These are phyloP conservation scores for Volutella citrinella DNA, from an alignment of 2,329 filamentous ascomycete species.

Conservation along the genomic window DNA sequence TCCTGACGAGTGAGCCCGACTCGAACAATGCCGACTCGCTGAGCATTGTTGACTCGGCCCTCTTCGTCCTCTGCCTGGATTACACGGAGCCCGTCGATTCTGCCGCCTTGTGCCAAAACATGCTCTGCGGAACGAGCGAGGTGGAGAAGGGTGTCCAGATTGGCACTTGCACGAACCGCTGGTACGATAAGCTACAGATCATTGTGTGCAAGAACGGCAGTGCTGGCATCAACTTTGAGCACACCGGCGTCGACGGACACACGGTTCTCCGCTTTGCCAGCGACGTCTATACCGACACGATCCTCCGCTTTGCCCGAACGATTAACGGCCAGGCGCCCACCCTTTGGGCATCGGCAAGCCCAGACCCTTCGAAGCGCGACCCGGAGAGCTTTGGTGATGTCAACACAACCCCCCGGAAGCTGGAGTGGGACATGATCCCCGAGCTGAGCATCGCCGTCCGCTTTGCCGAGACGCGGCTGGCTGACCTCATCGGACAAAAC, in stretches of 20 bases:
- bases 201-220: conserved; percentile 99
- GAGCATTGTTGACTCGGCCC: conserved; percentile 89
- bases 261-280: conserved; percentile 95
- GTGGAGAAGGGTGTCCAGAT: conserved; percentile 93
- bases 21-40: conserved; percentile 96
- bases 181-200: conserved; percentile 99
- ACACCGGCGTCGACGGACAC: conserved; percentile 96
- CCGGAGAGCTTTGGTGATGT: conserved; percentile 91
- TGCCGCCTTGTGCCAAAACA: conserved; percentile 91
- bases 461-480: conserved; percentile 91
- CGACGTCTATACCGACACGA: conserved; percentile 96
- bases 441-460: conserved; percentile 88
- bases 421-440: conserved; percentile 96
- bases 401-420: conserved; percentile 88
- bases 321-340: conserved; percentile 94
- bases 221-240: conserved; percentile 98
- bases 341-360: conserved; percentile 86
- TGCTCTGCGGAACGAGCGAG: conserved; percentile 93
- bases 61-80: conserved; percentile 91
- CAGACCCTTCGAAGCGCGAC: conserved; percentile 89
- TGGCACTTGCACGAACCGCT: conserved; percentile 94
- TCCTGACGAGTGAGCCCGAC: conserved; percentile 78
- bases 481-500: conserved; percentile 93
- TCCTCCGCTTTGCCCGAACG: conserved; percentile 87
- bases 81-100: conserved; percentile 81